A percentile compares a stretch with the other conserved stretches of the same genome.
phyloP scores from a whole-genome alignment of 2,329 filamentous ascomycete species.

The Talaromyces sp. region DNA sequence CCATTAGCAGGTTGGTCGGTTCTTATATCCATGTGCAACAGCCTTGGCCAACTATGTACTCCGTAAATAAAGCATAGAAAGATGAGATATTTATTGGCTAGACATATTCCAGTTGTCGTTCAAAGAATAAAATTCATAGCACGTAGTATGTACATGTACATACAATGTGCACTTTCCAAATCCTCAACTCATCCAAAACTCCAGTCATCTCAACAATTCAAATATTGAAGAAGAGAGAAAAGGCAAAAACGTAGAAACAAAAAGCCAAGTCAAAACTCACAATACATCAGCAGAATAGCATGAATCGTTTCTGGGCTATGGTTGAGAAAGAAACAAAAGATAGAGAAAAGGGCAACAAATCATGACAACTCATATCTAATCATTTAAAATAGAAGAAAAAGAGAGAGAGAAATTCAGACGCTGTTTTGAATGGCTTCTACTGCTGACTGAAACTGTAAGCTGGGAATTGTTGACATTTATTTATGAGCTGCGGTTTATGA shows the following conservation, averaged over 20 bases:
- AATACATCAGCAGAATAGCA: neutral
- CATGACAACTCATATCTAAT: neutral
- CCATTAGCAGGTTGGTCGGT: too few species aligned
- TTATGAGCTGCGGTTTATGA: conserved; percentile 37
- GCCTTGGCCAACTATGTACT: too few species aligned
- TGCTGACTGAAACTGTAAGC: neutral
- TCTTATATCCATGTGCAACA: too few species aligned
- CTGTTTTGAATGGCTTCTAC: neutral
- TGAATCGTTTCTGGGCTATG: neutral
- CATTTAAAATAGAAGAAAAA: neutral
- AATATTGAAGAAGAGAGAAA: neutral
- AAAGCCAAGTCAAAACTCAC: neutral
- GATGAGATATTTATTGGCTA: neutral
- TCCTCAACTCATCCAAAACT: neutral
- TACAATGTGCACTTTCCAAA: neutral
- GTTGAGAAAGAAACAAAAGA: neutral
- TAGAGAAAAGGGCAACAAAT: neutral
- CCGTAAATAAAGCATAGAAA: neutral
- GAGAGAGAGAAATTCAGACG: neutral
- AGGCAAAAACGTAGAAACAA: neutral
- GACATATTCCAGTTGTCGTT: too few species aligned
- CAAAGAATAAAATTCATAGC: too few species aligned
- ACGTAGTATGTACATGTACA: neutral
- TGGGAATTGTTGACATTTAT: neutral
- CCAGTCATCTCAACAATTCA: neutral